Evolutionary conservation across 1,284 basidiomycete genomes (phyloP), one percentile per base, ranked within the genome.

Genomic region (Pascua guehoae): DNA sequence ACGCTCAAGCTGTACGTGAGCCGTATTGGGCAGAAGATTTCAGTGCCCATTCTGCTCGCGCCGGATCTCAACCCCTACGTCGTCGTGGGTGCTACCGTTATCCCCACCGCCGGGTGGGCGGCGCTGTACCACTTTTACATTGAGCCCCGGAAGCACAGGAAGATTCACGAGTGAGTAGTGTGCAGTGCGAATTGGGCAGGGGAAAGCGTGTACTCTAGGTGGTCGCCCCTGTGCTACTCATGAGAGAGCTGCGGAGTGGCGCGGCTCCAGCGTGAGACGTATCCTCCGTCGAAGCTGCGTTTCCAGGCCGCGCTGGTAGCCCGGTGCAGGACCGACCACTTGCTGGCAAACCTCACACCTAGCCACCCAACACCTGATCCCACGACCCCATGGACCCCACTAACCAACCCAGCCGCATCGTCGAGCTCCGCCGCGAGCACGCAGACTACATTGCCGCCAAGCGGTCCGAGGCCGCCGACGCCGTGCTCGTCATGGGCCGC

Each of bases 361-460:
- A n/a, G n/a, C n/a, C 24, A 32, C 24, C 24, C 24, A 32, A 7
- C 24, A 32, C 24, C 4, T 7, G 24, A 32, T 32, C 4, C 24
- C 24, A n/a, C 24, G 24, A 32, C 24, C 24, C 24, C 16, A 10
- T 39, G 18, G 32, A 45, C 18, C 37, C 36, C 12, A 56, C 66
- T 43, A 16, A 48, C 45, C n/a, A n/a, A 1, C 24, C 45, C 67
- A 68, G 72, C 71, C 74, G 75, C 61, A 66, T 78, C 70, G 60
- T 72, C 76, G 81, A 79, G 74, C 80, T 88, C 66, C 79, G 84
- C 44, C 73, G 79, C n/a, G 81, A 82, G 49, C 79, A 87, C 61
- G 79, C 79, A 53, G 86, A 87, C 53, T 80, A 82, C 61, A 82
- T 85, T 53, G 77, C 79, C n/a, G 82, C 84, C 67, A 78, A 84